A percentile compares a stretch with the other conserved stretches of the same genome.
phyloP scores from a whole-genome alignment of 148 eudicot genomes.

The Chenopodium berlandieri region DNA sequence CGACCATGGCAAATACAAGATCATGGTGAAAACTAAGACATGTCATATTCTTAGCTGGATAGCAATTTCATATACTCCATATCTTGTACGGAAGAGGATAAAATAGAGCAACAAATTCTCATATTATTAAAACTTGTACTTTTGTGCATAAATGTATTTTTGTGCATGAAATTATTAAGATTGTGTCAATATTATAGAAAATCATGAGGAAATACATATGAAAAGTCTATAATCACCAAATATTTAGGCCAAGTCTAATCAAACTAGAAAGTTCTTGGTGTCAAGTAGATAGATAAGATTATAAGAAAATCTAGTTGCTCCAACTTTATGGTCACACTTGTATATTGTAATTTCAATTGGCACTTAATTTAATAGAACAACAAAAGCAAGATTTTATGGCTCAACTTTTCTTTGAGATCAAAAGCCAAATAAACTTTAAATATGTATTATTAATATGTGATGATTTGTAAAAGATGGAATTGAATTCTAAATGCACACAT shows the following conservation, averaged over 20 bases:
- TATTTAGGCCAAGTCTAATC: neutral
- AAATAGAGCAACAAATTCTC: neutral
- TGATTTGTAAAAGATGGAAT: neutral
- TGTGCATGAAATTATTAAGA: neutral
- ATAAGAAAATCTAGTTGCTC: neutral
- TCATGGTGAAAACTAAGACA: neutral
- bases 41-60: conserved; percentile 4
- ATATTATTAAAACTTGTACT: neutral
- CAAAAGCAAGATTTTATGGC: neutral
- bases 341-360: neutral
- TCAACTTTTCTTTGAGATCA: neutral
- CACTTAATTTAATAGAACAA: neutral
- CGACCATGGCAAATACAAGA: neutral
- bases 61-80: neutral
- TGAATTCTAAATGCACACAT: neutral
- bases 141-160: neutral
- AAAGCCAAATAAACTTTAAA: too few relatives aligned
- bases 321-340: neutral
- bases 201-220: neutral
- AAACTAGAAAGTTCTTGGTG: neutral
- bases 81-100: neutral
- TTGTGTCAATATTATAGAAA: neutral
- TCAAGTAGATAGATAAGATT: neutral
- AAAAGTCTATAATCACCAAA: neutral
- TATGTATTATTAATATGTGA: neutral